Conservation (phyloP, 495 filamentous ascomycete species). For the Rostrohypoxylon terebratum region DNA sequence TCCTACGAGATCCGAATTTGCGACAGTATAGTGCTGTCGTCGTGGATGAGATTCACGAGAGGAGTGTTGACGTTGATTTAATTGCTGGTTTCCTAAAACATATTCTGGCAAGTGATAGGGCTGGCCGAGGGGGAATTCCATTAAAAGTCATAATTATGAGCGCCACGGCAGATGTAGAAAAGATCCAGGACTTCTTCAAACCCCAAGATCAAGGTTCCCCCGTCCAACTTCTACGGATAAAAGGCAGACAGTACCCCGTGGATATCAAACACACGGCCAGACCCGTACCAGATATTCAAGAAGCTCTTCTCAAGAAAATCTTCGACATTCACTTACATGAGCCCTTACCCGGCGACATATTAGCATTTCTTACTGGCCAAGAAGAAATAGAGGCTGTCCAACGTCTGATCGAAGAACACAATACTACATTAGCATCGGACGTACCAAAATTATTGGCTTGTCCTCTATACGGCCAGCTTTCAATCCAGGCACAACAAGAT, state of each 20-base stretch:
- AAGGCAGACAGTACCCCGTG: conserved; percentile 91
- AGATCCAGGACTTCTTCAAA: conserved; percentile 79
- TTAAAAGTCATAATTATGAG: conserved; percentile 97
- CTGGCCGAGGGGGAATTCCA: conserved; percentile 73
- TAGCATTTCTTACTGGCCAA: conserved; percentile 94
- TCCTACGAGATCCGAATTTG: conserved; percentile 86
- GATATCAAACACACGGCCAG: conserved; percentile 79
- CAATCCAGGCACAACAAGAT: conserved; percentile 79
- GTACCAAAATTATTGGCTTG: conserved; percentile 75
- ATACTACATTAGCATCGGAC: conserved; percentile 72
- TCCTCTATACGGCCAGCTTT: conserved; percentile 64
- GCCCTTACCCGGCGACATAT: conserved; percentile 89
- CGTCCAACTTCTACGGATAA: conserved; percentile 75
- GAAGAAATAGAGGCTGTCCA: conserved; percentile 90
- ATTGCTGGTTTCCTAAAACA: conserved; percentile 87
- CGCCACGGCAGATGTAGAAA: conserved; percentile 90
- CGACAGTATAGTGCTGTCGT: conserved; percentile 87
- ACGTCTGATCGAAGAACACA: conserved; percentile 82
- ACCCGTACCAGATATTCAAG: conserved; percentile 85
- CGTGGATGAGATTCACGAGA: conserved; percentile 97
- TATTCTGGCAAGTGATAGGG: conserved; percentile 68
- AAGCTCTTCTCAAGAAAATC: conserved; percentile 82
- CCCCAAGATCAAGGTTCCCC: conserved; percentile 14
- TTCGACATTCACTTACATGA: conserved; percentile 90
- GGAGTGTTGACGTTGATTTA: conserved; percentile 95